Evolutionary conservation across 2,329 filamentous ascomycete genomes (phyloP).

Genomic region (Ophiostoma perfectum): DNA sequence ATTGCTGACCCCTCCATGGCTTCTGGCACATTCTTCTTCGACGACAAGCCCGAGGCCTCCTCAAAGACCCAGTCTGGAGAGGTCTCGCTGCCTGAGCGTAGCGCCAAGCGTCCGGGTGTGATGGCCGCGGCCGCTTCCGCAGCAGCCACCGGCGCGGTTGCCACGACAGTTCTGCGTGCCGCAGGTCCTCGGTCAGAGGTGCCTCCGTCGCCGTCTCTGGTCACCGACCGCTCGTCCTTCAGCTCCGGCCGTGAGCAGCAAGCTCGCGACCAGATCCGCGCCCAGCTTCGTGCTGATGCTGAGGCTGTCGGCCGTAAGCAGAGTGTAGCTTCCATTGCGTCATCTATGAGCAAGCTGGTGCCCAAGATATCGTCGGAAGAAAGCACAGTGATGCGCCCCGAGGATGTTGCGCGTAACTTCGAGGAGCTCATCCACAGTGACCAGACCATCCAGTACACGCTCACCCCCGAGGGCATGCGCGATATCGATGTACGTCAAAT

Average conservation of each 20-base stretch:
- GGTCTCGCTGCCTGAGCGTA: constrained; percentile 26
- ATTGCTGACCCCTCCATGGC: constrained; percentile 31
- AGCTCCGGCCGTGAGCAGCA: constrained; percentile 17
- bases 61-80: constrained; percentile 27
- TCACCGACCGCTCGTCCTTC: neutral
- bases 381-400: constrained; percentile 42
- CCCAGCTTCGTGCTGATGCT: constrained; percentile 18
- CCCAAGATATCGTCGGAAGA: constrained; percentile 56
- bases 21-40: constrained; percentile 33
- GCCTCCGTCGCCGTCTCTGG: constrained; percentile 16
- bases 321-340: constrained; percentile 46
- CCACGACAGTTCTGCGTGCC: neutral
- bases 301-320: constrained; percentile 32
- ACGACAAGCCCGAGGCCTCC: constrained; percentile 35
- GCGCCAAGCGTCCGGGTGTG: constrained; percentile 21
- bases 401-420: constrained; percentile 62
- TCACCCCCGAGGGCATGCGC: constrained; percentile 74
- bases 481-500: constrained; percentile 50
- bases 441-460: constrained; percentile 74
- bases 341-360: constrained; percentile 47
- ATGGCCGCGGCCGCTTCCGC: constrained; percentile 21
- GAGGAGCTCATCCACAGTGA: constrained; percentile 78
- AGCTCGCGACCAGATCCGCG: constrained; percentile 4
- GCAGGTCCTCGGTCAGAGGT: constrained; percentile 12
- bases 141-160: constrained; percentile 30